These are phyloP conservation scores for Crotalaria pallida DNA, from an alignment of 306 rosid genomes.

Conservation along the genomic window DNA sequence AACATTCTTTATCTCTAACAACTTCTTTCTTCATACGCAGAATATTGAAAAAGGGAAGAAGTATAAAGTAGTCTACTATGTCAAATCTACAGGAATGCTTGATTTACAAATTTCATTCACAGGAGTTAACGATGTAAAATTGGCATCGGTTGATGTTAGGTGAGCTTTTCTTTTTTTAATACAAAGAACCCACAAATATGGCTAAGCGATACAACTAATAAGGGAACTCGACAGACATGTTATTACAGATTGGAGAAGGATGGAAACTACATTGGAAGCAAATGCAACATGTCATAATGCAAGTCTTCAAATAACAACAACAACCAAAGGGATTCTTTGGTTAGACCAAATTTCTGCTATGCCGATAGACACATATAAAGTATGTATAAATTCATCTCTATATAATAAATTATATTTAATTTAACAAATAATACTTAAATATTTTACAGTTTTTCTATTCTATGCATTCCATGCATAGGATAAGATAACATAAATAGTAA, in stretches of 20 bases:
- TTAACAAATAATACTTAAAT: too few species aligned
- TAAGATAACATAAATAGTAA: too few species aligned
- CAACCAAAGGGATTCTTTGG: background rate
- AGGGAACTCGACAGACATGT: background rate
- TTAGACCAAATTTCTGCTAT: conserved; percentile 1
- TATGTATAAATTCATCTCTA: background rate
- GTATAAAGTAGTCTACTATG: conserved; percentile 44
- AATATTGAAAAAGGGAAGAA: conserved; percentile 59
- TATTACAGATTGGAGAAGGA: background rate
- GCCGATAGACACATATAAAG: background rate
- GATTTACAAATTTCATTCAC: conserved; percentile 45
- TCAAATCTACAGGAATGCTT: conserved; percentile 40
- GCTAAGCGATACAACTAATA: background rate
- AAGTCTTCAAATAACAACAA: conserved; percentile 6
- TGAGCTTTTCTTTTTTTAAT: background rate
- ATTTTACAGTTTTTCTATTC: too few species aligned
- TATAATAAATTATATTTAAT: too few species aligned
- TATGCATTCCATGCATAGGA: too few species aligned
- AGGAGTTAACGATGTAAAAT: conserved; percentile 22
- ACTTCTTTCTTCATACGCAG: conserved; percentile 14
- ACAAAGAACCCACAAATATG: background rate
- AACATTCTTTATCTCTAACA: background rate
- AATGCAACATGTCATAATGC: background rate
- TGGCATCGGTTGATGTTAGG: conserved; percentile 47
- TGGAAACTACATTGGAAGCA: background rate